Conservation (phyloP, 306 rosid genomes). For the Vigna unguiculata region DNA sequence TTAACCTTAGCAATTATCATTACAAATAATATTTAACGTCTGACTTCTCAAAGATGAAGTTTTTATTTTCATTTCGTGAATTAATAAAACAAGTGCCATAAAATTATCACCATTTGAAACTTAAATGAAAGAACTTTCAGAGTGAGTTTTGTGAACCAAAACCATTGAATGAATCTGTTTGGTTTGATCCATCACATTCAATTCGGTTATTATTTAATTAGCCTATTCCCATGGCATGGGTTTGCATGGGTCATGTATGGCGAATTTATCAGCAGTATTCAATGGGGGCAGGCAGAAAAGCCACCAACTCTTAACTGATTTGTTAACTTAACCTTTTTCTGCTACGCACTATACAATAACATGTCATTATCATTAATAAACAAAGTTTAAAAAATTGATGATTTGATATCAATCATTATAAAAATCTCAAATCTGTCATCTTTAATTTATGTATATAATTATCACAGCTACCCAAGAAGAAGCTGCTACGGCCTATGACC, state of each 20-base stretch:
- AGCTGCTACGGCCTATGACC: slow-evolving; percentile 93
- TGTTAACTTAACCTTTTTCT: slow-evolving; percentile 29
- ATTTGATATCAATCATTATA: not conserved
- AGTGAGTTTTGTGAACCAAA: not conserved
- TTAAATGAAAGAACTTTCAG: not conserved
- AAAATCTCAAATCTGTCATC: not conserved
- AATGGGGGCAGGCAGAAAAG: slow-evolving; percentile 8
- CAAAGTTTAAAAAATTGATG: not conserved
- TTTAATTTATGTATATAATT: not conserved
- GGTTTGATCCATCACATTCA: not conserved
- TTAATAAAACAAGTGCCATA: not conserved
- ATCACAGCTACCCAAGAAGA: slow-evolving; percentile 92
- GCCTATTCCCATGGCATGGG: not conserved
- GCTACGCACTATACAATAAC: not conserved
- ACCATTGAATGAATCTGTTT: not conserved
- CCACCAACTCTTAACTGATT: slow-evolving; percentile 41
- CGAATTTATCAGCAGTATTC: slow-evolving; percentile 23
- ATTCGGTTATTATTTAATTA: not conserved
- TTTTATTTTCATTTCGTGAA: not conserved
- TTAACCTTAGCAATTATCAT: not conserved
- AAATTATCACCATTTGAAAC: slow-evolving; percentile 5
- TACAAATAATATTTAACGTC: not conserved
- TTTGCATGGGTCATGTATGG: slow-evolving; percentile 25
- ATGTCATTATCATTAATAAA: slow-evolving; percentile 2
- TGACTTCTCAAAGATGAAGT: not conserved